These are phyloP conservation scores for Casuarina cunninghamiana DNA, from an alignment of 306 rosid species.

Conservation along the genomic window DNA sequence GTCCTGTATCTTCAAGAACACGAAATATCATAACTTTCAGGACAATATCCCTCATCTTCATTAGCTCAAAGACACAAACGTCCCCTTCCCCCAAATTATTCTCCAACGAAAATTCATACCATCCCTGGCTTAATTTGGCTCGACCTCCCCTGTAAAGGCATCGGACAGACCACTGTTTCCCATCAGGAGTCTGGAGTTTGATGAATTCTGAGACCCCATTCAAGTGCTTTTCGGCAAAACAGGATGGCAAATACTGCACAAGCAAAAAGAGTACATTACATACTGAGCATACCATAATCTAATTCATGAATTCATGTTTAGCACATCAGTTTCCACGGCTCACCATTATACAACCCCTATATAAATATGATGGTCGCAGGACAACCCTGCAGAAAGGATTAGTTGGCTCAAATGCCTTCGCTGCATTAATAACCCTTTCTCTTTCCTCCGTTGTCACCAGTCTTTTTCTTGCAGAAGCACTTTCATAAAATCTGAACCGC, in stretches of 20 bases:
- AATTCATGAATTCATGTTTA: slow-evolving; percentile 11
- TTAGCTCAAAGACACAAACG: slow-evolving; percentile 89
- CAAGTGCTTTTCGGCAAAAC: slow-evolving; percentile 94
- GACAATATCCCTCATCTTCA: slow-evolving; percentile 62
- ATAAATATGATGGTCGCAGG: slow-evolving; percentile 89
- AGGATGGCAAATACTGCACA: slow-evolving; percentile 89
- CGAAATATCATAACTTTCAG: slow-evolving; percentile 79
- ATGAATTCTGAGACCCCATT: slow-evolving; percentile 89
- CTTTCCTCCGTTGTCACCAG: slow-evolving; percentile 96
- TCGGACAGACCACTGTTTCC: slow-evolving; percentile 87
- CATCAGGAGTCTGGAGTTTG: slow-evolving; percentile 78
- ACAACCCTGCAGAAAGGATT: slow-evolving; percentile 97
- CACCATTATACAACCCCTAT: slow-evolving; percentile 98
- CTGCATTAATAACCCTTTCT: slow-evolving; percentile 72
- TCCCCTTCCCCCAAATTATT: slow-evolving; percentile 95
- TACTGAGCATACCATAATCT: slow-evolving; percentile 7
- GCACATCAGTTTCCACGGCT: slow-evolving; percentile 27
- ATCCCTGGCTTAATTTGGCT: slow-evolving; percentile 95
- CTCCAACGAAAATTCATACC: slow-evolving; percentile 86
- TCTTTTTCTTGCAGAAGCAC: slow-evolving; percentile 98
- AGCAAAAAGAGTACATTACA: slow-evolving; percentile 4
- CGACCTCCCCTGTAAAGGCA: slow-evolving; percentile 88
- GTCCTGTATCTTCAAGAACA: slow-evolving; percentile 55
- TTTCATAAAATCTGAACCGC: slow-evolving; percentile 85
- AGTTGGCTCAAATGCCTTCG: slow-evolving; percentile 81